A percentile compares a stretch with the other conserved stretches of the same genome.
Conservation (phyloP, 768 basidiomycete genomes). For the Mycena floridula region DNA sequence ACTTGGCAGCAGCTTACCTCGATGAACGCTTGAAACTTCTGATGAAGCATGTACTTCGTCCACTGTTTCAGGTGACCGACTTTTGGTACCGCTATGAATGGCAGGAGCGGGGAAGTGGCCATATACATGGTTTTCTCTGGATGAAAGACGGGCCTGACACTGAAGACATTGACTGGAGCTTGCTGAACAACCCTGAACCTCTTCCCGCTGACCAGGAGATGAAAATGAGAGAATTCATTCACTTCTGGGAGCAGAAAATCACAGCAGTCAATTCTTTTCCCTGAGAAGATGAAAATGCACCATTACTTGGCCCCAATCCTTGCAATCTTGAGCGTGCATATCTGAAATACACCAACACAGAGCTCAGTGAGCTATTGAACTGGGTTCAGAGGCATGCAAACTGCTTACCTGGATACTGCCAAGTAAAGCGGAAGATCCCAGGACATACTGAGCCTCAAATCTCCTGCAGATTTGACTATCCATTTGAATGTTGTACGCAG, state of each 20-base stretch:
- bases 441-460: not conserved
- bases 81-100: slow-evolving; percentile 8
- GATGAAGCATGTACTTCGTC: slow-evolving; percentile 2
- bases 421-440: not conserved
- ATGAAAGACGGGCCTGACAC: slow-evolving; percentile 4
- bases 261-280: not conserved
- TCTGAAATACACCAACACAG: not conserved
- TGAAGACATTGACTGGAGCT: slow-evolving; percentile 2
- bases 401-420: not conserved
- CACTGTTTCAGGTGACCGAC: slow-evolving; percentile 1
- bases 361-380: not conserved
- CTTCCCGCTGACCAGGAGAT: not conserved
- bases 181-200: not conserved
- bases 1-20: slow-evolving; percentile 4
- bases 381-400: not conserved
- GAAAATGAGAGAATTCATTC: not conserved
- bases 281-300: not conserved
- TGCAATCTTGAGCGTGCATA: not conserved
- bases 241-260: not conserved
- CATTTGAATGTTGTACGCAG: not conserved
- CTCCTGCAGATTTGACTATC: not conserved
- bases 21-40: slow-evolving; percentile 2
- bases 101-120: slow-evolving; percentile 7
- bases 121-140: slow-evolving; percentile 7
- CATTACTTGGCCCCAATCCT: not conserved